A percentile compares a stretch with the other conserved stretches of the same genome.
These are phyloP conservation scores for Aurantiochytrium sp. DNA, from an alignment of 108 stramenopile species.

Conservation along the genomic window DNA sequence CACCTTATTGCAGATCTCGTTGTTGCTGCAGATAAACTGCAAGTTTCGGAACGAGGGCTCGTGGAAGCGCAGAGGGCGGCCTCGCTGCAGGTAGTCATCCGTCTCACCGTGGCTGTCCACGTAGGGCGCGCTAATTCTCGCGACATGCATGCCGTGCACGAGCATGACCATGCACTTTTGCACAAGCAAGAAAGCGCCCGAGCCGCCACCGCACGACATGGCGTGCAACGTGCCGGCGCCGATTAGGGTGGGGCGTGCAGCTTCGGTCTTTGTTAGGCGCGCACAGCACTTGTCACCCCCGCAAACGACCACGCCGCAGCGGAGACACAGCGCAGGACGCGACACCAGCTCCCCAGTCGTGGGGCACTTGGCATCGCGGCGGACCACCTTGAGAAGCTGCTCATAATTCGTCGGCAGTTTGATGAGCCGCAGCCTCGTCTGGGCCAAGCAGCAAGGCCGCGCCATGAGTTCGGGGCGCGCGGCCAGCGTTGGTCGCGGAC, in stretches of 20 bases:
- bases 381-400: neutral
- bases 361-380: neutral
- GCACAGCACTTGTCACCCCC: neutral
- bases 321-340: neutral
- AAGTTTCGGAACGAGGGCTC: neutral
- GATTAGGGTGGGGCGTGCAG: neutral
- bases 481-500: neutral
- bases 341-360: neutral
- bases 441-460: neutral
- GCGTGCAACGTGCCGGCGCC: neutral
- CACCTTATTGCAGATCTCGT: neutral
- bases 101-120: constrained; percentile 10
- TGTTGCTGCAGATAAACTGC: constrained; percentile 24
- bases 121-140: neutral
- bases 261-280: too few species aligned
- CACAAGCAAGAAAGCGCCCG: neutral
- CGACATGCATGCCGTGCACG: neutral
- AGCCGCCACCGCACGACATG: neutral
- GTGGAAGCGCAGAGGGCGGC: neutral
- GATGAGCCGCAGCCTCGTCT: neutral
- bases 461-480: too few species aligned
- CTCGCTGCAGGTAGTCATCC: neutral
- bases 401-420: neutral
- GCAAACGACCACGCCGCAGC: neutral
- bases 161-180: neutral